Conservation (phyloP, 495 filamentous ascomycete genomes). For the Talaromyces liani region DNA sequence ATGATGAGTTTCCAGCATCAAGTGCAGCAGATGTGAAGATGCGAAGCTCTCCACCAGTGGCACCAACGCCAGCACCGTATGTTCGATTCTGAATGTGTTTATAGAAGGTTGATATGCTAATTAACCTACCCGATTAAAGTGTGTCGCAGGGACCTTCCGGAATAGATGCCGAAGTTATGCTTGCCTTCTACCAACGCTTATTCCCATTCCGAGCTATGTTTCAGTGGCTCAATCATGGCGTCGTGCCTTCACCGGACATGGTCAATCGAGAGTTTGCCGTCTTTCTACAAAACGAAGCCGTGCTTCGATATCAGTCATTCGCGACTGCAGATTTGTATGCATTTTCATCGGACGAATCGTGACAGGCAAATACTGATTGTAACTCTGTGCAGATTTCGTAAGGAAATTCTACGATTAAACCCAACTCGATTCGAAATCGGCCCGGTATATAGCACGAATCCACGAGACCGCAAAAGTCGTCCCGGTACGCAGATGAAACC, state of each 20-base stretch:
- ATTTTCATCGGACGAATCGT: background rate
- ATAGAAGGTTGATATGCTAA: background rate
- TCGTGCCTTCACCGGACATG: conserved; percentile 79
- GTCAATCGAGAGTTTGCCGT: conserved; percentile 92
- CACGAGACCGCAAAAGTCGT: conserved; percentile 83
- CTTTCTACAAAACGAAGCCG: conserved; percentile 80
- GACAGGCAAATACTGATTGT: conserved; percentile 3
- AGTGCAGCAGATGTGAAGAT: conserved; percentile 39
- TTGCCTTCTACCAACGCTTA: conserved; percentile 88
- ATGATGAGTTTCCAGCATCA: conserved; percentile 65
- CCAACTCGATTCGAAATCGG: conserved; percentile 97
- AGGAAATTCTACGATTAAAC: conserved; percentile 78
- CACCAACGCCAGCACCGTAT: conserved; percentile 36
- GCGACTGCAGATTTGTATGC: conserved; percentile 73
- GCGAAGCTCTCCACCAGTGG: conserved; percentile 32
- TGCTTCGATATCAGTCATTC: conserved; percentile 89
- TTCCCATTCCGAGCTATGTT: conserved; percentile 95
- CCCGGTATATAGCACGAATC: conserved; percentile 87
- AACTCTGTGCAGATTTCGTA: conserved; percentile 57
- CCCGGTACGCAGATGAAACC: conserved; percentile 60
- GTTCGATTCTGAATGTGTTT: conserved; percentile 7
- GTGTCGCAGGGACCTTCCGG: conserved; percentile 20
- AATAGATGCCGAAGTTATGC: conserved; percentile 76
- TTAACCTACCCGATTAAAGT: background rate
- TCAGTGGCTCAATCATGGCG: conserved; percentile 96